A percentile compares a stretch with the other conserved stretches of the same genome.
phyloP scores from a whole-genome alignment of 2,329 filamentous ascomycete genomes.

The Hymenoscyphus repandus region DNA sequence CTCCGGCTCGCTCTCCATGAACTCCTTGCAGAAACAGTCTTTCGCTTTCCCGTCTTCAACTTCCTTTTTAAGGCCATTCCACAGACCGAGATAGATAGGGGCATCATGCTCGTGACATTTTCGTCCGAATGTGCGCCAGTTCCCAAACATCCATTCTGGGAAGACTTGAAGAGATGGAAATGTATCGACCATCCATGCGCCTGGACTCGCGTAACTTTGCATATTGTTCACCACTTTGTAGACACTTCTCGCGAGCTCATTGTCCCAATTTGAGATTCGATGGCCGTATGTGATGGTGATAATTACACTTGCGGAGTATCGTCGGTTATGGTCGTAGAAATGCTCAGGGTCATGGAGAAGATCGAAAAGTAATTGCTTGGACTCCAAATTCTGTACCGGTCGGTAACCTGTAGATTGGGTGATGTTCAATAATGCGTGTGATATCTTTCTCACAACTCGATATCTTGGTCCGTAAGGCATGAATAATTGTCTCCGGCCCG shows the following conservation, averaged over 20 bases:
- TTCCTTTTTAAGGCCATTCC: slow-evolving; percentile 35
- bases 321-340: slow-evolving; percentile 37
- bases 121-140: slow-evolving; percentile 16
- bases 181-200: slow-evolving; percentile 34
- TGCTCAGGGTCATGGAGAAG: slow-evolving; percentile 31
- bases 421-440: slow-evolving; percentile 26
- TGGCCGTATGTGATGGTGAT: slow-evolving; percentile 38
- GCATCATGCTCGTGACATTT: slow-evolving; percentile 14
- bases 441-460: slow-evolving; percentile 26
- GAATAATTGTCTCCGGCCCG: slow-evolving; percentile 23
- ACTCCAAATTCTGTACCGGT: slow-evolving; percentile 32
- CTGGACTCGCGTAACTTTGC: slow-evolving; percentile 34
- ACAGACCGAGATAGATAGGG: slow-evolving; percentile 30
- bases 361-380: slow-evolving; percentile 31
- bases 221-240: slow-evolving; percentile 33
- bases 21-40: slow-evolving; percentile 39
- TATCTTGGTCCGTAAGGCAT: slow-evolving; percentile 28
- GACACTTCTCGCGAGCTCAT: slow-evolving; percentile 32
- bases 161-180: slow-evolving; percentile 31
- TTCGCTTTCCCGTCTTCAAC: slow-evolving; percentile 31
- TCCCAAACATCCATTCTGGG: slow-evolving; percentile 20
- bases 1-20: slow-evolving; percentile 36
- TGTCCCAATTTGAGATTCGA: slow-evolving; percentile 33
- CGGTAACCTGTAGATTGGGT: slow-evolving; percentile 23
- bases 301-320: slow-evolving; percentile 39